Conservation (phyloP, 2,329 filamentous ascomycete genomes). For the Ascochyta clinopodiicola region DNA sequence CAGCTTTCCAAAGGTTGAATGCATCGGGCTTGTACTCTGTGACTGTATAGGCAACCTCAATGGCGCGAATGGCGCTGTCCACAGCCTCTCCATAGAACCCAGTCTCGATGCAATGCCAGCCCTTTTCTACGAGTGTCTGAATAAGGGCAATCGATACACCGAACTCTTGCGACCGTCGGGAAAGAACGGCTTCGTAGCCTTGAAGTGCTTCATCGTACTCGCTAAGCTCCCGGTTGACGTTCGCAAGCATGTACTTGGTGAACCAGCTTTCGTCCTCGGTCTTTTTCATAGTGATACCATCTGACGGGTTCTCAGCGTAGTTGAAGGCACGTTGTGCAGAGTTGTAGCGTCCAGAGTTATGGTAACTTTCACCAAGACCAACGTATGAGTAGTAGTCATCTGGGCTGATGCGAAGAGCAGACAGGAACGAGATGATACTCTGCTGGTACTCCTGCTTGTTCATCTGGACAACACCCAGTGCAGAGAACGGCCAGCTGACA, state of each 20-base stretch:
- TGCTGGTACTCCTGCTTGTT: conserved; percentile 91
- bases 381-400: conserved; percentile 95
- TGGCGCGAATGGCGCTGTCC: conserved; percentile 71
- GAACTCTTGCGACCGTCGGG: conserved; percentile 73
- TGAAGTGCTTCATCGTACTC: conserved; percentile 82
- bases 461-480: conserved; percentile 90
- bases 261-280: conserved; percentile 83
- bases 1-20: conserved; percentile 94
- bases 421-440: conserved; percentile 90
- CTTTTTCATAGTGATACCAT: conserved; percentile 61
- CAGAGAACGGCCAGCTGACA: conserved; percentile 94
- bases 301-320: conserved; percentile 79
- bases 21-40: conserved; percentile 68
- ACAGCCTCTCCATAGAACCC: conserved; percentile 86
- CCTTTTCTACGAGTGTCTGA: conserved; percentile 85
- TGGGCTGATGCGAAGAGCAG: conserved; percentile 81
- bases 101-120: conserved; percentile 76
- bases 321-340: conserved; percentile 92
- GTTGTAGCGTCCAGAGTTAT: conserved; percentile 90
- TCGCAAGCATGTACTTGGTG: conserved; percentile 94
- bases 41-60: conserved; percentile 71
- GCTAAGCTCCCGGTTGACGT: conserved; percentile 91
- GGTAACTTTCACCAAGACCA: conserved; percentile 95
- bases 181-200: conserved; percentile 77
- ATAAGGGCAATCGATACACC: conserved; percentile 87